These are phyloP conservation scores for Penicillium malachiteum DNA, from an alignment of 495 filamentous ascomycete genomes.

Conservation along the genomic window DNA sequence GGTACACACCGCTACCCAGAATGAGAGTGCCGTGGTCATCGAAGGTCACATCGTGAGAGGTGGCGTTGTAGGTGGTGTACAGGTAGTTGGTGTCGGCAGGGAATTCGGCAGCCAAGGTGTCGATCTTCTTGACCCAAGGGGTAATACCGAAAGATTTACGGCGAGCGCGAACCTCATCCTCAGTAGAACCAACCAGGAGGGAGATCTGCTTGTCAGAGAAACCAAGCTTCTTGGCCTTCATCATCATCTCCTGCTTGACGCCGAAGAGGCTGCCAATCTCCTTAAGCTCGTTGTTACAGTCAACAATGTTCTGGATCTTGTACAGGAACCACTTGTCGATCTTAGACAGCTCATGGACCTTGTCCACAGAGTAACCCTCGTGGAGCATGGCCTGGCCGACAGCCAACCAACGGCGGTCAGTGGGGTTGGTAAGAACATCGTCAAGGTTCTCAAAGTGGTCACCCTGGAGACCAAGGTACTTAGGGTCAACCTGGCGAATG, in stretches of 20 bases:
- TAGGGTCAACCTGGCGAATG: conserved; percentile 91
- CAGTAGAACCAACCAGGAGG: conserved; percentile 74
- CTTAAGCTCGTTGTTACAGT: conserved; percentile 83
- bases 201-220: conserved; percentile 98
- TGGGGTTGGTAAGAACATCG: conserved; percentile 84
- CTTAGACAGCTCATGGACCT: conserved; percentile 88
- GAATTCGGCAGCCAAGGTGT: conserved; percentile 96
- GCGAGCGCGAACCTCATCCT: conserved; percentile 85
- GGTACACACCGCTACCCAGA: conserved; percentile 91
- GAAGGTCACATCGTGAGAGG: conserved; percentile 92
- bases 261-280: conserved; percentile 83
- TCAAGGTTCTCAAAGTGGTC: conserved; percentile 92
- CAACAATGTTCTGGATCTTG: conserved; percentile 95
- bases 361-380: conserved; percentile 89
- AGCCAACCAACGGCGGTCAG: conserved; percentile 92
- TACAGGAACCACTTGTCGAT: conserved; percentile 99
- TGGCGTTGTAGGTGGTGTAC: conserved; percentile 97
- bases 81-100: conserved; percentile 97
- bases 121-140: conserved; percentile 96
- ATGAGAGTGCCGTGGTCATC: conserved; percentile 90
- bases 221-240: conserved; percentile 93
- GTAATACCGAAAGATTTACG: conserved; percentile 81
- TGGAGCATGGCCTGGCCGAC: conserved; percentile 98
- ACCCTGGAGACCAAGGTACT: conserved; percentile 90
- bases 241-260: conserved; percentile 79